Conservation (phyloP, 371 early-diverging fungal genomes). For the Mucor ambiguus region DNA sequence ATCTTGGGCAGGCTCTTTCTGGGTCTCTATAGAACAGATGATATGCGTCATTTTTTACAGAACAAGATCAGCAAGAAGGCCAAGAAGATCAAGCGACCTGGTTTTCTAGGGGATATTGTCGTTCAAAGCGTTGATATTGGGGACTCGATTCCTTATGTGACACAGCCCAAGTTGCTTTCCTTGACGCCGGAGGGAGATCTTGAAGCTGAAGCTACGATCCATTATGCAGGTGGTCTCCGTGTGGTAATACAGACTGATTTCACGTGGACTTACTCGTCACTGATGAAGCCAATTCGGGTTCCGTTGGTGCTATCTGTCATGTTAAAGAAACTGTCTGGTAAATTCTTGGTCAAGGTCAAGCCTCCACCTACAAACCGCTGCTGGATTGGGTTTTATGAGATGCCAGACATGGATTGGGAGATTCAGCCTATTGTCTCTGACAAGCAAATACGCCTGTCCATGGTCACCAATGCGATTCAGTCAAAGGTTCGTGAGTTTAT, state of each 20-base stretch:
- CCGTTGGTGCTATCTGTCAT: conserved; percentile 76
- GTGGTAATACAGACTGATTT: conserved; percentile 72
- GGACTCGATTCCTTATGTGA: conserved; percentile 79
- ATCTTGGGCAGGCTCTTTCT: conserved; percentile 82
- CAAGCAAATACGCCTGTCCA: conserved; percentile 74
- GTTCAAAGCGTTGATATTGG: conserved; percentile 79
- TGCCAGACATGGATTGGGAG: conserved; percentile 75
- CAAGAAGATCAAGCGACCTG: conserved; percentile 65
- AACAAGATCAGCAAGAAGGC: conserved; percentile 66
- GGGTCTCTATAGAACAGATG: conserved; percentile 68
- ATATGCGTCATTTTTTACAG: conserved; percentile 57
- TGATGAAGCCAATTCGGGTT: conserved; percentile 72
- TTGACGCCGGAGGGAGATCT: conserved; percentile 73
- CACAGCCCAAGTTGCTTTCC: conserved; percentile 71
- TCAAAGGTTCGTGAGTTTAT: conserved; percentile 81
- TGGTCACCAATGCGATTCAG: conserved; percentile 83
- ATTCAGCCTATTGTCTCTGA: conserved; percentile 86
- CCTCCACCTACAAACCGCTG: conserved; percentile 84
- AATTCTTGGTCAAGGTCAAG: conserved; percentile 76
- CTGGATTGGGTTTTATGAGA: conserved; percentile 87
- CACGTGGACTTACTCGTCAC: conserved; percentile 41
- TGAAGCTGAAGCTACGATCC: conserved; percentile 70
- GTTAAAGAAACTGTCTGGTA: conserved; percentile 68
- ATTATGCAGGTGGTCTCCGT: conserved; percentile 75
- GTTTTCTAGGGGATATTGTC: conserved; percentile 78